Base-by-base conservation (phyloP, 2,329 filamentous ascomycete genomes). In the Verticillium zaregamsianum region DNA sequence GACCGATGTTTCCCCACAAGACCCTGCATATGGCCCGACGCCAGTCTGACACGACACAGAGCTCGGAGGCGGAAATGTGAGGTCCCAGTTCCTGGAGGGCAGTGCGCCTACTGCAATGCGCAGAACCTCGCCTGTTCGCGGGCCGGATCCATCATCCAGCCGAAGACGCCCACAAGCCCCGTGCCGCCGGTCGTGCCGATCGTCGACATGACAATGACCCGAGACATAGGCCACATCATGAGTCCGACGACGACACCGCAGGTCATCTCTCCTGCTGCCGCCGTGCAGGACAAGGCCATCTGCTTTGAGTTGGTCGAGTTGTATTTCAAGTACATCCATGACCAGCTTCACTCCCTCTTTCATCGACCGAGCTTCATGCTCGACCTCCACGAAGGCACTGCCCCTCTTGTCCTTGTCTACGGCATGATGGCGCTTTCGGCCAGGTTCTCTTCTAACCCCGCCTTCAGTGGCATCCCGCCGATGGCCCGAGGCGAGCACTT, bases 251-350 rank as follows among this genome's bases (percentile, higher is more conserved):
- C 63, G 17, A 55, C 54, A 17, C 54, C 54, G n/a, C 54, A 55
- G 28, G 23, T 55, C 40, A 52, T 64, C 15, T 60, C 64, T 20
- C 64, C 64, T 3, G 12, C 59, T 6, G 64, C 63, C 8, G 64
- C 63, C 23, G 64, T 65, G 12, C 57, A 63, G 49, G 61, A 65
- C 55, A 65, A 65, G 59, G 59, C 64, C 1, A 55, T 65, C 4
- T 65, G 64, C 35, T 64, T 63, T 49, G 68, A 71, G 60, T 62
- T 71, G 25, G 69, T 73, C 5, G 71, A 75, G 49, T 64, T 73
- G 5, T 75, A 77, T 57, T 68, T 75, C 56, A 64, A 66, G 40
- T 70, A 69, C 55, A 73, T 75, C 25, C 72, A 74, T 59, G 72
- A 73, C 39, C 68, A 72, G 60, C 71, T 72, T 12, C 72, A 74